A percentile compares a stretch with the other conserved stretches of the same genome.
Evolutionary conservation across 2,329 filamentous ascomycete species (phyloP).

Genomic region (Byssochlamys sp.): DNA sequence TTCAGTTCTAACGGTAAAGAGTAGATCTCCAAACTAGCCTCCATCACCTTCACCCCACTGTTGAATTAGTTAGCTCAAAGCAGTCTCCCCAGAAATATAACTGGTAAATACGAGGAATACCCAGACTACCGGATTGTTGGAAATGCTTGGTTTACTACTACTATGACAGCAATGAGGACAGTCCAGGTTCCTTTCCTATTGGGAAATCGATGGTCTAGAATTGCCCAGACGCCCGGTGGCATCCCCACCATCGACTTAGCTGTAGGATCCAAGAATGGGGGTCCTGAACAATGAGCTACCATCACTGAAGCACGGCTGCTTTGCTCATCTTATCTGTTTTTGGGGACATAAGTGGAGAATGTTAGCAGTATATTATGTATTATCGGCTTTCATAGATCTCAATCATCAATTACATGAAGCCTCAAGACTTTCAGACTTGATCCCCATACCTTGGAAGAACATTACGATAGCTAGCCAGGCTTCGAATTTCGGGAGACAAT

Average conservation of each 20-base stretch:
- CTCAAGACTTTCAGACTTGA: neutral
- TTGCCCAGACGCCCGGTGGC: too few species aligned
- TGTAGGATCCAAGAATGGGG: neutral
- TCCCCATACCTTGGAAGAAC: neutral
- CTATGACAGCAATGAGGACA: neutral
- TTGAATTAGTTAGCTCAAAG: neutral
- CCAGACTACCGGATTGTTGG: neutral
- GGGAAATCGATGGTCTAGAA: neutral
- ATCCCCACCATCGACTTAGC: neutral
- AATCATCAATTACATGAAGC: too few species aligned
- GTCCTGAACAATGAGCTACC: neutral
- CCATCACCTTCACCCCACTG: neutral
- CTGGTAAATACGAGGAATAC: neutral
- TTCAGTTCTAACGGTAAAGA: neutral
- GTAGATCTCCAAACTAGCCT: neutral
- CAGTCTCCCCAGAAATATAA: neutral
- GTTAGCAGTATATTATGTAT: neutral
- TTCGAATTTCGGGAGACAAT: neutral
- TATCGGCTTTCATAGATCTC: neutral
- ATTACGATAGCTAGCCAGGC: neutral
- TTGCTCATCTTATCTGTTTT: neutral
- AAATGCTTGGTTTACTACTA: neutral
- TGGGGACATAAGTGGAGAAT: neutral
- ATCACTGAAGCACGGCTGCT: neutral
- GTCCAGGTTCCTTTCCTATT: neutral